These are phyloP conservation scores for Malassezia nana DNA, from an alignment of 1,284 basidiomycete genomes.

Conservation along the genomic window DNA sequence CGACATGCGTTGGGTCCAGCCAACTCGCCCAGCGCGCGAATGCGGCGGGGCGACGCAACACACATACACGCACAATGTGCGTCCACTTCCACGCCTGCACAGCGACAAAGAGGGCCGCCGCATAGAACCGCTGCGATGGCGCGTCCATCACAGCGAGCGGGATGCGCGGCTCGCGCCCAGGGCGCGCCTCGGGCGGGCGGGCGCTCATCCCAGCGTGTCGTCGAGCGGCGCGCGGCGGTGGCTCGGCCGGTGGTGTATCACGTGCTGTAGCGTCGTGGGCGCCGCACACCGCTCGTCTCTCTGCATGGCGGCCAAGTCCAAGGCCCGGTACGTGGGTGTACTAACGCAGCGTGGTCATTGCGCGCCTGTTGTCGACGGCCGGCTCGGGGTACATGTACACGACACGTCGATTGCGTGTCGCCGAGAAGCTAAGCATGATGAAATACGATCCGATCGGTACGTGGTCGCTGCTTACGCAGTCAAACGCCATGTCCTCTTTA, in stretches of 20 bases:
- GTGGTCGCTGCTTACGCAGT: constrained; percentile 24
- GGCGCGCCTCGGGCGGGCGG: not conserved
- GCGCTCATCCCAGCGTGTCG: not conserved
- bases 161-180: constrained; percentile 38
- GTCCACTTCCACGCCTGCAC: constrained; percentile 49
- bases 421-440: constrained; percentile 39
- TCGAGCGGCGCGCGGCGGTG: not conserved
- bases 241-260: not conserved
- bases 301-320: constrained; percentile 40
- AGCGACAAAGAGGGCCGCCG: constrained; percentile 51
- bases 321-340: constrained; percentile 31
- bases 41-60: not conserved
- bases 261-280: not conserved
- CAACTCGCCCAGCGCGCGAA: not conserved
- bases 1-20: constrained; percentile 6
- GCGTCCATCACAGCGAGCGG: constrained; percentile 47
- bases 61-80: not conserved
- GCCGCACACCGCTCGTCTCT: not conserved
- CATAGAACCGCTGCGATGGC: constrained; percentile 55
- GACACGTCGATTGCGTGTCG: constrained; percentile 32
- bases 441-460: constrained; percentile 47
- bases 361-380: constrained; percentile 43
- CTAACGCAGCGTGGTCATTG: constrained; percentile 33
- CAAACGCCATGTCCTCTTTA: constrained; percentile 41
- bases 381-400: constrained; percentile 46